phyloP scores from a whole-genome alignment of 176 grass and related monocot species.

The Hordeum vulgare region DNA sequence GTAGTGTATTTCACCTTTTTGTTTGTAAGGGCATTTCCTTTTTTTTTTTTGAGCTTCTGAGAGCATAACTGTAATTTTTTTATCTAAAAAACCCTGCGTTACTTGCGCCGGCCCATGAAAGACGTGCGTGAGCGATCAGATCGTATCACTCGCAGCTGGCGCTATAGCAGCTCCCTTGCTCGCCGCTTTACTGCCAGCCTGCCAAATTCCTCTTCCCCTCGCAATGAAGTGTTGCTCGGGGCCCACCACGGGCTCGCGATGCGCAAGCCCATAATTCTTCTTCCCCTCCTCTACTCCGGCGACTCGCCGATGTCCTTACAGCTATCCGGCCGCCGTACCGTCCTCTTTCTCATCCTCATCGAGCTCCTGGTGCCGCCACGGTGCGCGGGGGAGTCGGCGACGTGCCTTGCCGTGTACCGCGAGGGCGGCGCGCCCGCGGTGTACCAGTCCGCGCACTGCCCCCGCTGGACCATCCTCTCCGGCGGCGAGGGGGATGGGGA shows the following conservation, averaged over 20 bases:
- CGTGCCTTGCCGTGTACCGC: constrained; percentile 72
- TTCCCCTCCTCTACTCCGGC: background rate
- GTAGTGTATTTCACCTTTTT: no score
- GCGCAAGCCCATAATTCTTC: background rate
- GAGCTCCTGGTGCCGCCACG: background rate
- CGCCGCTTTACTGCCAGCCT: no score
- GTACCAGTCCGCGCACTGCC: constrained; percentile 75
- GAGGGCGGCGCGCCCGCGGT: constrained; percentile 87
- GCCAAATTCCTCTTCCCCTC: no score
- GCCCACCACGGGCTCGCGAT: background rate
- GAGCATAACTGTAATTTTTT: no score
- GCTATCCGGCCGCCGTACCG: background rate
- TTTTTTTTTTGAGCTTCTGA: no score
- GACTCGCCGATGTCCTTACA: constrained; percentile 17
- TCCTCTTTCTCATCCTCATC: background rate
- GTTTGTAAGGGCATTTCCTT: no score
- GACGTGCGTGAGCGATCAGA: no score
- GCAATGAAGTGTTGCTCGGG: background rate
- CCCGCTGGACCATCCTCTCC: constrained; percentile 66
- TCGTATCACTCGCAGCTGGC: no score
- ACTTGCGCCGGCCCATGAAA: no score
- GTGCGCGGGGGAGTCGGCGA: constrained; percentile 48
- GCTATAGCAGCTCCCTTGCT: no score
- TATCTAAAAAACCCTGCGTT: no score
- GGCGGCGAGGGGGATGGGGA: constrained; percentile 11